Evolutionary conservation across 1,284 basidiomycete species (phyloP).

Genomic region (Ganoderma meredithae): DNA sequence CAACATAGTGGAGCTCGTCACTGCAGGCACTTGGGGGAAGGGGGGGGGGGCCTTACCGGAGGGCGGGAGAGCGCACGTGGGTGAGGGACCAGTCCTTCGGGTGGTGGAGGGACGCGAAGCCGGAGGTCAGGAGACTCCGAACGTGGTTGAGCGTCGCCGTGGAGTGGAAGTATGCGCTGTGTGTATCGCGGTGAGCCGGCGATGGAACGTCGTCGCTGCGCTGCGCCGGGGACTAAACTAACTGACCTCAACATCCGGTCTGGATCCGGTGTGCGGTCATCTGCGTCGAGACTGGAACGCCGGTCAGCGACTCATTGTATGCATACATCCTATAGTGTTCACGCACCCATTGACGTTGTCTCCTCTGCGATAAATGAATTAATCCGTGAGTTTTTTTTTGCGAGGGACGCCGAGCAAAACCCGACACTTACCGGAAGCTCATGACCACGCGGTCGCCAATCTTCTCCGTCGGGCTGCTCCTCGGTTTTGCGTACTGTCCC

Average conservation of each 20-base stretch:
- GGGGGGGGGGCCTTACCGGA: conserved; percentile 54
- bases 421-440: conserved; percentile 74
- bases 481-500: conserved; percentile 96
- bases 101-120: conserved; percentile 91
- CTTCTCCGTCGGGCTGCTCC: conserved; percentile 87
- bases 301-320: background rate
- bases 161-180: conserved; percentile 96
- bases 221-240: conserved; percentile 21
- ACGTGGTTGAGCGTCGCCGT: conserved; percentile 94
- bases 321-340: background rate
- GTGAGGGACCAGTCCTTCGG: conserved; percentile 93
- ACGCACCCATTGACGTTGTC: conserved; percentile 93
- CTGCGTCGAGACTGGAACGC: conserved; percentile 61
- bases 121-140: conserved; percentile 86
- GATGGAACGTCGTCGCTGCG: too few species aligned
- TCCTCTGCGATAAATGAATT: conserved; percentile 60
- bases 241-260: conserved; percentile 80
- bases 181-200: background rate
- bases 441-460: conserved; percentile 73
- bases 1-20: too few species aligned
- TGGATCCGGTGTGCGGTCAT: conserved; percentile 89
- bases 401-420: background rate
- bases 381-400: background rate
- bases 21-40: too few species aligned
- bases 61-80: conserved; percentile 86